phyloP scores from a whole-genome alignment of 2,329 filamentous ascomycete species.

The Arthroderma uncinatum region DNA sequence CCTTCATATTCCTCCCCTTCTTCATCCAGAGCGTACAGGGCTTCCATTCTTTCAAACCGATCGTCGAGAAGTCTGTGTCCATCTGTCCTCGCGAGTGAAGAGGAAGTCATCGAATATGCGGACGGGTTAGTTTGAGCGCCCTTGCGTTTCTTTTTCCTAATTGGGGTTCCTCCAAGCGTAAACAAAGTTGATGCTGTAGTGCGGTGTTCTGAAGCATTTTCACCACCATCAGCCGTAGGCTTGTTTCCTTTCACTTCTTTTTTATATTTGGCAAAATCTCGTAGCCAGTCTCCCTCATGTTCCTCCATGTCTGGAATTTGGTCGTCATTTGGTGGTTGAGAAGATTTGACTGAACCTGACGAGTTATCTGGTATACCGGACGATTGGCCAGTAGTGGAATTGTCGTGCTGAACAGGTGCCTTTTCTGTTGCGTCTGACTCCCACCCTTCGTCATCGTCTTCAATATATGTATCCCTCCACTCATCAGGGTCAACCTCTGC shows the following conservation, averaged over 20 bases:
- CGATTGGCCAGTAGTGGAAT: background rate
- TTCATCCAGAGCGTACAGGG: slow-evolving; percentile 58
- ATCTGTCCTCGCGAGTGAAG: slow-evolving; percentile 75
- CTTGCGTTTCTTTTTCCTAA: slow-evolving; percentile 82
- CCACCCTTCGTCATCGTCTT: slow-evolving; percentile 69
- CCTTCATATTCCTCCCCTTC: slow-evolving; percentile 42
- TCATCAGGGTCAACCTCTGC: slow-evolving; percentile 66
- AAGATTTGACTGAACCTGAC: slow-evolving; percentile 23
- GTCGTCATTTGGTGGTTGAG: slow-evolving; percentile 27
- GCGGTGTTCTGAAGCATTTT: slow-evolving; percentile 31
- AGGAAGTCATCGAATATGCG: slow-evolving; percentile 84
- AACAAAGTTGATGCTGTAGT: slow-evolving; percentile 37
- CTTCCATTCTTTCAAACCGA: slow-evolving; percentile 83
- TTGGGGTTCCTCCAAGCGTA: slow-evolving; percentile 53
- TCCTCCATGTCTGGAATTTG: slow-evolving; percentile 39
- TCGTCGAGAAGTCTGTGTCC: slow-evolving; percentile 75
- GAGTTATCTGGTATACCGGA: slow-evolving; percentile 16
- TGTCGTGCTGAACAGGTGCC: slow-evolving; percentile 39
- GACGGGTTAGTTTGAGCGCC: slow-evolving; percentile 81
- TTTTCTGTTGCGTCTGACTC: slow-evolving; percentile 88
- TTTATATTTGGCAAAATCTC: slow-evolving; percentile 91
- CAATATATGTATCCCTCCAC: slow-evolving; percentile 55
- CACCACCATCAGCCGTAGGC: slow-evolving; percentile 27
- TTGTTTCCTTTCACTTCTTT: slow-evolving; percentile 51
- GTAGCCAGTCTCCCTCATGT: slow-evolving; percentile 74